Evolutionary conservation across 2,329 filamentous ascomycete species (phyloP), one percentile per base, ranked within the genome.

Genomic region (Cladophialophora psammophila): DNA sequence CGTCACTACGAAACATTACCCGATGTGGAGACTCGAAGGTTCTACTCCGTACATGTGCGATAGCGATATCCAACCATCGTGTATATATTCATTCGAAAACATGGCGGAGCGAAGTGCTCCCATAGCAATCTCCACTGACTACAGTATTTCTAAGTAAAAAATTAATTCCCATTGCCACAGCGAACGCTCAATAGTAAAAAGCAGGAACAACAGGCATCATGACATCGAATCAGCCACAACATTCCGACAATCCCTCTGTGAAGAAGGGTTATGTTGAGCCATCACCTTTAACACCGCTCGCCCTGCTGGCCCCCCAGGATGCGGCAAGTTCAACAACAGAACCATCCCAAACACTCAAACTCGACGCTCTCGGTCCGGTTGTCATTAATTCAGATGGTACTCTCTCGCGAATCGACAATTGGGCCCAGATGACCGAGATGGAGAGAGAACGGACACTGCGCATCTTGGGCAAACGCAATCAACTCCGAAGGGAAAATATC

Each of bases 311-410:
- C 9, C 45, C 45, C 12, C 45, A 50, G 15, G 45, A 50, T 26
- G 45, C 9, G 7, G 4, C 18, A 8, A 50, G 8, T 26, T 50
- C 45, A 50, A 5, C 10, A 5, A 50, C 18, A n/a, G 53, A 55
- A 20, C 31, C n/a, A 60, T 20, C 57, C 3, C 57, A 60, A 18
- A 60, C 57, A 9, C 31, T 60, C 57, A 60, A 60, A 18, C 57
- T 60, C 4, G 57, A 60, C 42, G 57, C 38, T 12, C 31, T 36
- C 5, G 26, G 57, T 8, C 18, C 57, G 3, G 32, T 60, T 15
- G 57, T 60, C 32, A 35, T 60, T 12, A 60, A 60, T 34, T 48
- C 57, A n/a, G 57, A 60, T 31, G 57, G 57, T 13, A 60, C 57
- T n/a, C 57, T 60, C 40, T 60, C 57, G 8, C 38, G 57, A 3